Evolutionary conservation across 1,139 yeast species (phyloP).

Genomic region (Kodamaea ohmeri): DNA sequence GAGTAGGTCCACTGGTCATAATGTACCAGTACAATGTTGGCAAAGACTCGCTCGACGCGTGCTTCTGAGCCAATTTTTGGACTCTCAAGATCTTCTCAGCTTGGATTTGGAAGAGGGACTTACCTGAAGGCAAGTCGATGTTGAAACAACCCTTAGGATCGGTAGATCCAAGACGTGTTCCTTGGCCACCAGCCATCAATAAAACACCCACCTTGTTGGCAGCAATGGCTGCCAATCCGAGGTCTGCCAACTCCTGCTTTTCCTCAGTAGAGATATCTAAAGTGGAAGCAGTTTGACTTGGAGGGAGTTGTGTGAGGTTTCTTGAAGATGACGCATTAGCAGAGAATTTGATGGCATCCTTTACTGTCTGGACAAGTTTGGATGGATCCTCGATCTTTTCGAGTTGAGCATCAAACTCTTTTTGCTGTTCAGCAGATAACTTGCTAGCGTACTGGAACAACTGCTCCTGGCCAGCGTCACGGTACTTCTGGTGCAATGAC

Average conservation of each 20-base stretch:
- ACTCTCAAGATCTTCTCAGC: conserved; percentile 77
- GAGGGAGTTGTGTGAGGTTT: conserved; percentile 52
- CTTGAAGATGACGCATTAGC: conserved; percentile 32
- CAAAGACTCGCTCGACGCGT: conserved; percentile 19
- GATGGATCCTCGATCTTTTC: conserved; percentile 41
- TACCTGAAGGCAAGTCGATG: conserved; percentile 78
- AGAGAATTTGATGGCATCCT: conserved; percentile 46
- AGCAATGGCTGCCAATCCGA: conserved; percentile 70
- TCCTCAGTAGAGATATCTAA: conserved; percentile 35
- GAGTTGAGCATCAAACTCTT: conserved; percentile 36
- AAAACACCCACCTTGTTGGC: conserved; percentile 80
- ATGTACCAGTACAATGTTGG: conserved; percentile 76
- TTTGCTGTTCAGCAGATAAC: conserved; percentile 31
- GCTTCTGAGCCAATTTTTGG: conserved; percentile 52
- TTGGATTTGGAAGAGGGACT: conserved; percentile 87
- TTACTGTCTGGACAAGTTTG: conserved; percentile 42
- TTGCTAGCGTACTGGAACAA: conserved; percentile 40
- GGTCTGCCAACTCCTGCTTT: conserved; percentile 45
- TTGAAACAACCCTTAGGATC: conserved; percentile 94
- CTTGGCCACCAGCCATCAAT: conserved; percentile 98
- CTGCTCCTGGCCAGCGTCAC: conserved; percentile 50
- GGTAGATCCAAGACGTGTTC: conserved; percentile 86
- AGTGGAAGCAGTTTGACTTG: conserved; percentile 47
- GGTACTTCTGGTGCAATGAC: conserved; percentile 38
- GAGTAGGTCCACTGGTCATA: conserved; percentile 94